phyloP scores from a whole-genome alignment of 768 basidiomycete species.

The Boletus pseudo-olivaceus region DNA sequence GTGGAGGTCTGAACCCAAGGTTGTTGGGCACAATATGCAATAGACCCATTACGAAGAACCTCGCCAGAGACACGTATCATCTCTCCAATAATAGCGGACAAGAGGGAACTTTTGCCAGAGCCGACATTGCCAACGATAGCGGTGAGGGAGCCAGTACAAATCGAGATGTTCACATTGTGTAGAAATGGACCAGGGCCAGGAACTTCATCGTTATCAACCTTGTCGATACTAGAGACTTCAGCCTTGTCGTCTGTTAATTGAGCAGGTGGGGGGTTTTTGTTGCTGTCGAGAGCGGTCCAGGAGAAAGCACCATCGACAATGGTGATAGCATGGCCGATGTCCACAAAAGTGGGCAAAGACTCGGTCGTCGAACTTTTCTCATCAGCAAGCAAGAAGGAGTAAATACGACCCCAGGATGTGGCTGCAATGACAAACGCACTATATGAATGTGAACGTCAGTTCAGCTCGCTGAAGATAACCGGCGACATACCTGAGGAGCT shows the following conservation, averaged over 20 bases:
- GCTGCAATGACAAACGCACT: constrained; percentile 25
- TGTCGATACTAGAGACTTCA: constrained; percentile 8
- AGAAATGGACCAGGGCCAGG: constrained; percentile 15
- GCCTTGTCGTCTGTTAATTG: neutral
- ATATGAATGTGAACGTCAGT: neutral
- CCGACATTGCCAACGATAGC: constrained; percentile 27
- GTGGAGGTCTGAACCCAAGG: constrained; percentile 31
- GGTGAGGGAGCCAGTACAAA: constrained; percentile 22
- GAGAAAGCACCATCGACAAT: constrained; percentile 22
- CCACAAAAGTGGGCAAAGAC: neutral
- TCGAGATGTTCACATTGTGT: constrained; percentile 20
- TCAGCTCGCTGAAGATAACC: neutral
- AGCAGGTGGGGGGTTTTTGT: neutral
- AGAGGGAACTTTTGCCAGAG: constrained; percentile 28
- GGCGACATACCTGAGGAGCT: constrained; percentile 24
- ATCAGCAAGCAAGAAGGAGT: constrained; percentile 25
- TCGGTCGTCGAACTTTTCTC: constrained; percentile 16
- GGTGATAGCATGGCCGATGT: constrained; percentile 19
- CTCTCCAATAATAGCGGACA: constrained; percentile 30
- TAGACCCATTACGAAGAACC: constrained; percentile 20
- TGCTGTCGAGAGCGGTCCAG: constrained; percentile 17
- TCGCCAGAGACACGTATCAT: constrained; percentile 28
- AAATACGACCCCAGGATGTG: constrained; percentile 29
- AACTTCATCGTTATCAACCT: constrained; percentile 6
- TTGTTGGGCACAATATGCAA: constrained; percentile 33